phyloP scores from a whole-genome alignment of 257 asterid species.

The Solanum clarkiae region DNA sequence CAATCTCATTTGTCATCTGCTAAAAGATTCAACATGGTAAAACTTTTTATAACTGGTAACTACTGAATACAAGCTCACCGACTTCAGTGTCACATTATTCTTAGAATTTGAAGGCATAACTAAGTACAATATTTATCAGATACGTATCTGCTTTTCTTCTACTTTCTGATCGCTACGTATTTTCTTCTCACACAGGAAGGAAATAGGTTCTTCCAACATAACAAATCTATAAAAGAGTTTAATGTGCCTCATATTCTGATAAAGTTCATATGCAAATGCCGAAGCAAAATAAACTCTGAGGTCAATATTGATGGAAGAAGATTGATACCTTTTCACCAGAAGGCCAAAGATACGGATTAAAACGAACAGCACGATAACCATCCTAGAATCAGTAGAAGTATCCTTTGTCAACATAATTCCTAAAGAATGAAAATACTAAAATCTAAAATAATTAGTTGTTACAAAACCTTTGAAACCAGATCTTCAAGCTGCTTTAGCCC shows the following conservation, averaged over 20 bases:
- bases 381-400: constrained; percentile 29
- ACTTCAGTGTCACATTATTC: neutral
- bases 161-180: neutral
- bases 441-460: neutral
- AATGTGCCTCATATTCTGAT: neutral
- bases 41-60: neutral
- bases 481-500: constrained; percentile 61
- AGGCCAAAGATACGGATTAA: constrained; percentile 93
- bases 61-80: neutral
- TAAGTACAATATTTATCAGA: neutral
- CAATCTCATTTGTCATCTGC: constrained; percentile 83
- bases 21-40: neutral
- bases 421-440: neutral
- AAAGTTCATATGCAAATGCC: neutral
- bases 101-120: neutral
- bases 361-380: constrained; percentile 85
- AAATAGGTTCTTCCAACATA: neutral
- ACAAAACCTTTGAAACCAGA: constrained; percentile 47
- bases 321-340: constrained; percentile 57
- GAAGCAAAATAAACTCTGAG: neutral
- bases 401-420: neutral
- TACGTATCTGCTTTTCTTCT: neutral
- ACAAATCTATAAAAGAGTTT: neutral
- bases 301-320: neutral
- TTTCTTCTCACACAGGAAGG: neutral